Percentiles rank a stretch among this genome's conserved stretches.
phyloP scores from a whole-genome alignment of 768 basidiomycete genomes.

The Russula lepida region DNA sequence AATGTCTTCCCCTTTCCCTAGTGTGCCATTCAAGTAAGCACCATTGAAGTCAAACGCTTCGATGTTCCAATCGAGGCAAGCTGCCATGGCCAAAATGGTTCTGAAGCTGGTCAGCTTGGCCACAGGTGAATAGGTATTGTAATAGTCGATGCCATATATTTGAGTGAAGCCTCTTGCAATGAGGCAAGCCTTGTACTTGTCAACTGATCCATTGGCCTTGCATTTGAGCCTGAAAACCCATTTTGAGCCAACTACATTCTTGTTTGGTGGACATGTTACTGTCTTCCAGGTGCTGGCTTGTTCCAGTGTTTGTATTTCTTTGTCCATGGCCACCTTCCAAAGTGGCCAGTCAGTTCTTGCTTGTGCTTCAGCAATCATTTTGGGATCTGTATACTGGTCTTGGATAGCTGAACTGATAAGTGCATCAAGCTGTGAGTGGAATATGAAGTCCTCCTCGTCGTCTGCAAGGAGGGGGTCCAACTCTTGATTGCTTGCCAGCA shows the following conservation, averaged over 20 bases:
- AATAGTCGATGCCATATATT: too few species aligned
- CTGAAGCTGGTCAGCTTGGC: too few species aligned
- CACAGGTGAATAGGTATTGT: too few species aligned
- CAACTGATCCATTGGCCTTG: constrained; percentile 12
- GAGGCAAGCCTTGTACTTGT: constrained; percentile 31
- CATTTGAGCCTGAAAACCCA: constrained; percentile 28
- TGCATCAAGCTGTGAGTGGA: too few species aligned
- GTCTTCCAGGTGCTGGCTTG: background rate
- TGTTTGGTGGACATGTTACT: background rate
- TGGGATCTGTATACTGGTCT: background rate
- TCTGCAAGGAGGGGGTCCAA: too few species aligned
- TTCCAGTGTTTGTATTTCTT: background rate
- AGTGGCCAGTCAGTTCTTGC: too few species aligned
- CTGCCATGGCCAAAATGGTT: too few species aligned
- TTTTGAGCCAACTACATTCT: constrained; percentile 6
- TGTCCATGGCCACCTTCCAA: background rate
- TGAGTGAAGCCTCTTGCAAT: constrained; percentile 37
- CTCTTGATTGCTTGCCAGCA: too few species aligned
- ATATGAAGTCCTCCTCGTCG: too few species aligned
- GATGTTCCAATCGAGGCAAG: too few species aligned
- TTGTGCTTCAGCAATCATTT: background rate
- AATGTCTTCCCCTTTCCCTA: background rate
- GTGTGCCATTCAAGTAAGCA: too few species aligned
- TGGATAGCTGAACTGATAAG: background rate
- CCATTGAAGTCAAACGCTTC: too few species aligned